phyloP scores from a whole-genome alignment of 2,329 filamentous ascomycete genomes.

The Curvularia verruculosa region DNA sequence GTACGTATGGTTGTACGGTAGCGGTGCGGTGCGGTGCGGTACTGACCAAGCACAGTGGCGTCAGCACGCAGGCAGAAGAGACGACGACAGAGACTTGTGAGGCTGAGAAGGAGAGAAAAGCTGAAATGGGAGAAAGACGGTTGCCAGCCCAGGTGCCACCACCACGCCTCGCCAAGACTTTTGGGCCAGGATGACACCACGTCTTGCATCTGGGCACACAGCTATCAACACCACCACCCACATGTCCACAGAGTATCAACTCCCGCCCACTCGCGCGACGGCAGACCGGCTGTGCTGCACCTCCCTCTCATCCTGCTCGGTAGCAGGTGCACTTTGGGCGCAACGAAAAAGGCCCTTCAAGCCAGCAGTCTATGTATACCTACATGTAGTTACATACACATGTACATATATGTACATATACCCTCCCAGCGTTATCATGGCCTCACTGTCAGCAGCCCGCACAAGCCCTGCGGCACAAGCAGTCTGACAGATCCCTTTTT shows the following conservation, averaged over 20 bases:
- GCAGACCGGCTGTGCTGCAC: neutral
- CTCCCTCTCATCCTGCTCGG: neutral
- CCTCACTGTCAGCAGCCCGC: constrained; percentile 10
- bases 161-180: constrained; percentile 18
- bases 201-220: constrained; percentile 8
- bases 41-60: neutral
- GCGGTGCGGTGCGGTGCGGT: neutral
- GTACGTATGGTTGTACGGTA: too few species aligned
- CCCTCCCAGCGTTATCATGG: constrained; percentile 18
- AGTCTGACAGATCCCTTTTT: neutral
- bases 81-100: too few species aligned
- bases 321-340: neutral
- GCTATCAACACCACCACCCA: neutral
- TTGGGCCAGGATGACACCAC: constrained; percentile 17
- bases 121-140: constrained; percentile 5
- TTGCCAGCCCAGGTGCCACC: constrained; percentile 18
- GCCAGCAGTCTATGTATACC: too few species aligned
- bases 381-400: too few species aligned
- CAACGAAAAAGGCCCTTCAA: neutral
- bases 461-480: neutral
- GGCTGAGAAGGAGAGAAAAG: neutral
- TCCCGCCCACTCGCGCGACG: neutral
- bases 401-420: too few species aligned
- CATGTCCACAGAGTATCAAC: neutral
- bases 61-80: neutral